Percentiles rank a stretch among this genome's conserved stretches.
Conservation (phyloP, 108 stramenopile genomes). For the Nannochloropsis granulata region DNA sequence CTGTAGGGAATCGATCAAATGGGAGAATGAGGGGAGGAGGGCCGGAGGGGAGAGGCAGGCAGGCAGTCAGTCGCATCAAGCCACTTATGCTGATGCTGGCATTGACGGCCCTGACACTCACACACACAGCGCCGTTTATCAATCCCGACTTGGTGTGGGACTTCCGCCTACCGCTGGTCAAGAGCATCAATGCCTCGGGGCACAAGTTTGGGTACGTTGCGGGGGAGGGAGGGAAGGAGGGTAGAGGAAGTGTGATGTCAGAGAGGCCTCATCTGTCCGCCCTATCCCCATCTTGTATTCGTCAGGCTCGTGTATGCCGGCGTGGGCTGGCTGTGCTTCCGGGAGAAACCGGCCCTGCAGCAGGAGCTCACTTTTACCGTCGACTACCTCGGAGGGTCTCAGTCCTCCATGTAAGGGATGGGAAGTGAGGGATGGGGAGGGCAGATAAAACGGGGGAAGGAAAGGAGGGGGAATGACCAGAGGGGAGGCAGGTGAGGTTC, state of each 20-base stretch:
- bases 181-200: constrained; percentile 40
- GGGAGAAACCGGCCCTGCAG: constrained; percentile 37
- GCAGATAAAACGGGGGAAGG: too few species aligned
- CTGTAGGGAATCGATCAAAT: not conserved
- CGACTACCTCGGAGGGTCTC: constrained; percentile 29
- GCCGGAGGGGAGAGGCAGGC: not conserved
- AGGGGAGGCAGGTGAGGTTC: too few species aligned
- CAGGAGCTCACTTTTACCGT: constrained; percentile 39
- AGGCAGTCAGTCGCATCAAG: too few species aligned
- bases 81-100: too few species aligned
- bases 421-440: not conserved
- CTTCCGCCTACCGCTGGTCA: constrained; percentile 42
- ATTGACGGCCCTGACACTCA: not conserved
- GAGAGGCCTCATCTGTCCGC: not conserved
- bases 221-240: not conserved
- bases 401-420: not conserved
- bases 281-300: not conserved
- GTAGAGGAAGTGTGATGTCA: not conserved
- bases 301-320: constrained; percentile 38
- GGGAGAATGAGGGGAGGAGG: not conserved
- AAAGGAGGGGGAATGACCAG: too few species aligned
- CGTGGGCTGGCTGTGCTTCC: constrained; percentile 46
- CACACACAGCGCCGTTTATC: constrained; percentile 41
- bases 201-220: constrained; percentile 41
- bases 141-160: constrained; percentile 31